Base-by-base conservation (phyloP, 352 stramenopile species). In the Globisporangium emineosum region DNA sequence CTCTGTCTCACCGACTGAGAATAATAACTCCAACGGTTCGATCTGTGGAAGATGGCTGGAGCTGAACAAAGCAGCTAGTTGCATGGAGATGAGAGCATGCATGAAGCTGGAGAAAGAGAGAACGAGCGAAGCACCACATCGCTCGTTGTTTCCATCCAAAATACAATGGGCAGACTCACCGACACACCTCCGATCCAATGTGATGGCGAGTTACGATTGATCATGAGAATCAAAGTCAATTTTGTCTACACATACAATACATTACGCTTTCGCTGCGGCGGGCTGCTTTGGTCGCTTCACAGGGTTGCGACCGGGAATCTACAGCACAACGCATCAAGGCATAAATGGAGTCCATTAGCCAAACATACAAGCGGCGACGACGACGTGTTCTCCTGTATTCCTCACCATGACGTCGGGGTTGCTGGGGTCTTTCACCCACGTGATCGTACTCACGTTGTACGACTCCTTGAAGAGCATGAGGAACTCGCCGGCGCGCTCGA, bases 401-500 rank as follows among this genome's bases (percentile, higher is more conserved):
- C 19, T 54, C 53, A 94, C 85, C 75, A 91, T 62, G 2, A 69
- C 65, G 42, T 94, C 81, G 0, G 80, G 81, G 62, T 92, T 89
- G 45, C 72, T 76, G 17, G 83, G 83, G 66, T 96, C 88, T 51
- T 92, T 91, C 40, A 90, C 79, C 79, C 87, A 96, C 32, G 84
- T 79, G 65, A 93, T 68, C 57, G 76, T 93, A 77, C 85, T 96
- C 51, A 96, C 77, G 57, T 96, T 94, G 62, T 74, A 53, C 32
- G 71, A 74, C 71, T 96, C 88, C 64, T 96, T 96, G 62, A 96
- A 96, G 9, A 94, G 76, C 79, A 93, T 67, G 13, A 87, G 75
- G 69, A 94, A 96, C 51, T 96, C 88, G 58, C 88, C 88, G 32
- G 92, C 79, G 55, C 88, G 85, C 69, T 96, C 88, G 58, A 94